Conservation (phyloP, 306 rosid species). For the Castanospermum australe region DNA sequence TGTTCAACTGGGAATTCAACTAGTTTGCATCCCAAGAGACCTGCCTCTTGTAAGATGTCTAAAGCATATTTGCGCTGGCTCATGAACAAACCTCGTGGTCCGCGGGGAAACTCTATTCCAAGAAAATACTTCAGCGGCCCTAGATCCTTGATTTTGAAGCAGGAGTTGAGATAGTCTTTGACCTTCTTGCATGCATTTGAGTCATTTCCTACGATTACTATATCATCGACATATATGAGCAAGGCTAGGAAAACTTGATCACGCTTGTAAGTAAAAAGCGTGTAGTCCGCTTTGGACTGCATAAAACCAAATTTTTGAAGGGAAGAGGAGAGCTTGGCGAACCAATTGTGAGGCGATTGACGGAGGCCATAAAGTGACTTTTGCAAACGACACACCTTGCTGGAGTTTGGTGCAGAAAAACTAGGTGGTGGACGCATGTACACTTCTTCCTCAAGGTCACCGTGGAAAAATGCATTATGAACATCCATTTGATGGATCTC, state of each 20-base stretch:
- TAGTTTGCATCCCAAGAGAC: background rate
- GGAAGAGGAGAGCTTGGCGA: background rate
- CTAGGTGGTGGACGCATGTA: background rate
- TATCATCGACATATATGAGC: background rate
- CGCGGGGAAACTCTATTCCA: background rate
- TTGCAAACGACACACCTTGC: background rate
- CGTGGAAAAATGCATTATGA: background rate
- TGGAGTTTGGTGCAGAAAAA: background rate
- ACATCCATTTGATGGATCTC: background rate
- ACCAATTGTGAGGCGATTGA: background rate
- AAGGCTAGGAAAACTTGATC: background rate
- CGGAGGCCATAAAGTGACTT: background rate
- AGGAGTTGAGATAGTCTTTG: background rate
- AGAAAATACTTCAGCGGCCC: background rate
- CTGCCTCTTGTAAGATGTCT: background rate
- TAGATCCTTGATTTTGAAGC: background rate
- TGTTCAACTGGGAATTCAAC: background rate
- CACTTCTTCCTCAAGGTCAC: background rate
- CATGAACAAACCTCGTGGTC: background rate
- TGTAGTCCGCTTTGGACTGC: background rate
- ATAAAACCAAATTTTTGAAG: background rate
- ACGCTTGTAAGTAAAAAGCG: background rate
- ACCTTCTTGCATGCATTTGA: background rate
- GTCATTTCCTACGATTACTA: background rate
- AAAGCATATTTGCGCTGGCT: background rate